These are phyloP conservation scores for Puccinellia tenuiflora DNA, from an alignment of 176 grass and related monocot genomes.

Conservation along the genomic window DNA sequence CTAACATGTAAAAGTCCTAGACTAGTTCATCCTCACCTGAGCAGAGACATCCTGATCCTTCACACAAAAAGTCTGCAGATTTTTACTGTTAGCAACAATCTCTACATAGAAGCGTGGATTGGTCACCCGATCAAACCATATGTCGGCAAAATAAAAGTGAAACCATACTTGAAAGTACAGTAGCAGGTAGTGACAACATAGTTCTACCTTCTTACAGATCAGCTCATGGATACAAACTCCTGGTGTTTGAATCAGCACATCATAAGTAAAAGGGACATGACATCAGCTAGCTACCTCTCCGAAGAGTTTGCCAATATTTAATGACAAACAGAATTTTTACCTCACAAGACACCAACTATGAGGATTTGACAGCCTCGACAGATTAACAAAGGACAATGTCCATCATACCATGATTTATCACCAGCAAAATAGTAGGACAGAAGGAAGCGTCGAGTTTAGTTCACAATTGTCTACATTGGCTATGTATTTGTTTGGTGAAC, in stretches of 20 bases:
- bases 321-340: not conserved
- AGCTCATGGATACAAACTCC: not conserved
- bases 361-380: not conserved
- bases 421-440: not conserved
- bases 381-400: not conserved
- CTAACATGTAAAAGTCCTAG: not conserved
- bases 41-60: not conserved
- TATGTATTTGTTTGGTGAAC: constrained; percentile 20
- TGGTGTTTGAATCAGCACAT: not conserved
- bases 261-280: not conserved
- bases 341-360: not conserved
- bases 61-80: not conserved
- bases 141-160: not conserved
- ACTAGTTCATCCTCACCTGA: not conserved
- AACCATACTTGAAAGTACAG: not conserved
- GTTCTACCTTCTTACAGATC: not conserved
- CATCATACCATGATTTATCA: constrained; percentile 17
- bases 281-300: not conserved
- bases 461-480: not conserved
- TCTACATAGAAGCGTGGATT: not conserved
- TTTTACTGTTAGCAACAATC: not conserved
- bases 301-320: not conserved
- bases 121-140: not conserved
- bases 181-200: constrained; percentile 15
- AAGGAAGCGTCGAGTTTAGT: not conserved